Evolutionary conservation across 352 stramenopile genomes (phyloP).

Genomic region (Plasmopara halstedii): DNA sequence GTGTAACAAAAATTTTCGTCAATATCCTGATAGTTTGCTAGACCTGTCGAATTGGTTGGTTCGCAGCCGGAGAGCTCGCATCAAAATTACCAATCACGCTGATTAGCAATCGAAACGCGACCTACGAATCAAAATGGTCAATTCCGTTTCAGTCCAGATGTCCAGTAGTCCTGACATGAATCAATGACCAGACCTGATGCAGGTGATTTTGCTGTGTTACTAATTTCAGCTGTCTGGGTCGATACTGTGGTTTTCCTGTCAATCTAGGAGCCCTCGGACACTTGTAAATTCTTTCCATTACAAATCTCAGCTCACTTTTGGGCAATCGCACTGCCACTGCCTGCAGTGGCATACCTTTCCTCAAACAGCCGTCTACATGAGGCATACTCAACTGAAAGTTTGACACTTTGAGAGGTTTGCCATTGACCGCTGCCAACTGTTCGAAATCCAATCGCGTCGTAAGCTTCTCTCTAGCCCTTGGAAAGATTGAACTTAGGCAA

Average conservation of each 20-base stretch:
- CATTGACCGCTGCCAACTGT: constrained; percentile 39
- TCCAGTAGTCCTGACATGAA: background rate
- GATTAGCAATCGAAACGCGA: constrained; percentile 60
- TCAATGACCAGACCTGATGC: constrained; percentile 44
- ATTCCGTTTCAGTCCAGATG: background rate
- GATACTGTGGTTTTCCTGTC: constrained; percentile 58
- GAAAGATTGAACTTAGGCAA: constrained; percentile 71
- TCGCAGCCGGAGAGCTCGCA: constrained; percentile 29
- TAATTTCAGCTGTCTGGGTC: constrained; percentile 34
- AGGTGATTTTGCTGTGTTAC: constrained; percentile 70
- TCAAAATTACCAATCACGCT: constrained; percentile 56
- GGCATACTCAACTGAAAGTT: constrained; percentile 86
- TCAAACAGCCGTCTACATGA: constrained; percentile 74
- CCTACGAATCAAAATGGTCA: constrained; percentile 21
- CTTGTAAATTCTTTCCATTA: constrained; percentile 65
- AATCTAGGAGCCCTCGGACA: constrained; percentile 54
- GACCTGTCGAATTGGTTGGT: constrained; percentile 61
- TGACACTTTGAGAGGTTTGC: constrained; percentile 61
- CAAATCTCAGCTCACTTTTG: constrained; percentile 84
- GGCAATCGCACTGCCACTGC: constrained; percentile 59
- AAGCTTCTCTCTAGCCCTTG: constrained; percentile 53
- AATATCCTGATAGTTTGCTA: background rate
- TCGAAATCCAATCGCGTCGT: constrained; percentile 50
- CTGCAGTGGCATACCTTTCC: constrained; percentile 78
- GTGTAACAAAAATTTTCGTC: background rate